Evolutionary conservation across 257 asterid species (phyloP).

Genomic region (Salvia hispanica): DNA sequence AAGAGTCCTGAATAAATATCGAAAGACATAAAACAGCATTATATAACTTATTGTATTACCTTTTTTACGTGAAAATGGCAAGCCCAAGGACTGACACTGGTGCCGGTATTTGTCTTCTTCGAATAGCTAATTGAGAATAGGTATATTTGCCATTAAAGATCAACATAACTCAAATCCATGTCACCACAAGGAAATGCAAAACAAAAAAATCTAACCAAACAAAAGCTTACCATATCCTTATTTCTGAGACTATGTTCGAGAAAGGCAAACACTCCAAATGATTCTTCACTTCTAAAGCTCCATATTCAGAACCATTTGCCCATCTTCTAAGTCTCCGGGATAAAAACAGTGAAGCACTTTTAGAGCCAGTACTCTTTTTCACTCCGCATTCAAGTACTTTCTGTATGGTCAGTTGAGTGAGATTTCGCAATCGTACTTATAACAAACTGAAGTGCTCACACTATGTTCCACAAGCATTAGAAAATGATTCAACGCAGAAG

Average conservation of each 20-base stretch:
- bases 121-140: constrained; percentile 47
- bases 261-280: constrained; percentile 69
- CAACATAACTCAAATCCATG: constrained; percentile 23
- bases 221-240: constrained; percentile 60
- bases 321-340: constrained; percentile 63
- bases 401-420: constrained; percentile 46
- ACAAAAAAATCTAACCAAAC: constrained; percentile 9
- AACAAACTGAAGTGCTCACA: constrained; percentile 1
- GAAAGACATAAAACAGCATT: constrained; percentile 2
- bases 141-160: constrained; percentile 29
- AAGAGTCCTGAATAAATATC: constrained; percentile 25
- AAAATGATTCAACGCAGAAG: constrained; percentile 14
- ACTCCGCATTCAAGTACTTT: constrained; percentile 82
- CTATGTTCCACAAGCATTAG: constrained; percentile 19
- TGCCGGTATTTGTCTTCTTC: constrained; percentile 35
- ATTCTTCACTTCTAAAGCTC: constrained; percentile 81
- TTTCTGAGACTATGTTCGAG: constrained; percentile 66
- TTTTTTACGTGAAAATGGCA: constrained; percentile 77
- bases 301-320: constrained; percentile 73
- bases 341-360: constrained; percentile 75
- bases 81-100: constrained; percentile 59
- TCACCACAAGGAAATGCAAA: constrained; percentile 19
- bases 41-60: constrained; percentile 48
- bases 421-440: constrained; percentile 22
- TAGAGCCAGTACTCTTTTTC: constrained; percentile 59